phyloP scores from a whole-genome alignment of 1,284 basidiomycete species.

The Apiotrichum gamsii region DNA sequence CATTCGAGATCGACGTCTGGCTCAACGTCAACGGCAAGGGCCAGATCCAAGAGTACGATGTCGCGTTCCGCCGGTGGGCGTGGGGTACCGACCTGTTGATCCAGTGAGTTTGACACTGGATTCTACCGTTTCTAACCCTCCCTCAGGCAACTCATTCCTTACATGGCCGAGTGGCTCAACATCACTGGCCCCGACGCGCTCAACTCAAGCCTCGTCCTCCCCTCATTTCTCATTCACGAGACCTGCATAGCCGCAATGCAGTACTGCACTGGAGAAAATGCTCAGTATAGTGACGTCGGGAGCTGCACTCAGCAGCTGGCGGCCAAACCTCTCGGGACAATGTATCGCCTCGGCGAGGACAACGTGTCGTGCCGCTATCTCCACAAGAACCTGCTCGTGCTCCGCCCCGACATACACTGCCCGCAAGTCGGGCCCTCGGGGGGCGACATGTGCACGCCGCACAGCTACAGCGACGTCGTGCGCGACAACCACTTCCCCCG shows the following conservation, averaged over 20 bases:
- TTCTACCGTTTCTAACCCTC: too few species aligned
- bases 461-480: conserved; percentile 1
- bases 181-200: not conserved
- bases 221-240: not conserved
- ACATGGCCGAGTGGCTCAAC: conserved; percentile 1
- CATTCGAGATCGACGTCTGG: not conserved
- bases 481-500: not conserved
- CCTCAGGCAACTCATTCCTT: not conserved
- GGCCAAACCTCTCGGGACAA: not conserved
- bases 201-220: not conserved
- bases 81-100: conserved; percentile 1
- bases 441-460: conserved; percentile 3
- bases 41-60: conserved; percentile 2
- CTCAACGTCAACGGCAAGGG: not conserved
- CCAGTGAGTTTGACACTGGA: too few species aligned
- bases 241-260: not conserved
- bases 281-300: not conserved
- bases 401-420: conserved; percentile 2
- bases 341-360: not conserved
- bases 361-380: conserved; percentile 1
- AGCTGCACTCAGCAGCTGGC: not conserved
- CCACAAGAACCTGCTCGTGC: not conserved
- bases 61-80: conserved; percentile 1
- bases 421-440: not conserved
- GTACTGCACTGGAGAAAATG: conserved; percentile 1